Conservation (phyloP, 2,329 filamentous ascomycete genomes). For the Bipolaris oryzae region DNA sequence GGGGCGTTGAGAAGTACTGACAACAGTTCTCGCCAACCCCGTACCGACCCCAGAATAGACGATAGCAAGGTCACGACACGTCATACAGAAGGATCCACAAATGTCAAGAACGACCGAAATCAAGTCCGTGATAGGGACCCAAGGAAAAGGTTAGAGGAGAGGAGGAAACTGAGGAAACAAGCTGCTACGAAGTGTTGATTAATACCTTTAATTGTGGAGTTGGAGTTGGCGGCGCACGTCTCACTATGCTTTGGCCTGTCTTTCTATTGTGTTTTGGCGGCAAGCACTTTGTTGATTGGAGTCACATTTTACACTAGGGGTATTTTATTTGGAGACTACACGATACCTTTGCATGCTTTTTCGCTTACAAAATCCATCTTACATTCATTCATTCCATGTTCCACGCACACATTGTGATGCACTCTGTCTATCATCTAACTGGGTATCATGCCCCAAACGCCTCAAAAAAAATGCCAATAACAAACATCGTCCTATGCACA, state of each 20-base stretch:
- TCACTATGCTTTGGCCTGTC: neutral
- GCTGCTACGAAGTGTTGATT: conserved; percentile 7
- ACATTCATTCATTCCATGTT: conserved; percentile 14
- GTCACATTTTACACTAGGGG: neutral
- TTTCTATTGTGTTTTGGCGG: neutral
- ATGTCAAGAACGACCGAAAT: conserved; percentile 27
- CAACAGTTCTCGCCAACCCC: conserved; percentile 4
- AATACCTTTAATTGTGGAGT: neutral
- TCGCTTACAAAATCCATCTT: conserved; percentile 7
- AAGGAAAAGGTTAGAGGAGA: conserved; percentile 32
- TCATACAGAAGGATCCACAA: conserved; percentile 31
- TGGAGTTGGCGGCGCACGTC: neutral
- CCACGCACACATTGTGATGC: conserved; percentile 4
- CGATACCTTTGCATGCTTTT: conserved; percentile 29
- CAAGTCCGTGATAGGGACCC: conserved; percentile 39
- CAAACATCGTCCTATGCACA: conserved; percentile 7
- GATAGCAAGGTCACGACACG: conserved; percentile 30
- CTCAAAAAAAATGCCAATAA: conserved; percentile 5
- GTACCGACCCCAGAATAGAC: conserved; percentile 29
- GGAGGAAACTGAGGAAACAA: conserved; percentile 36
- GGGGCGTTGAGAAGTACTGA: conserved; percentile 2
- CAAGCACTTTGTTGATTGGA: neutral
- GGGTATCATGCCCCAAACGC: conserved; percentile 23
- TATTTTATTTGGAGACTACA: conserved; percentile 20
- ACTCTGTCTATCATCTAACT: neutral